Evolutionary conservation across 345 rosid species (phyloP).

Genomic region (Streptanthus diversifolius): DNA sequence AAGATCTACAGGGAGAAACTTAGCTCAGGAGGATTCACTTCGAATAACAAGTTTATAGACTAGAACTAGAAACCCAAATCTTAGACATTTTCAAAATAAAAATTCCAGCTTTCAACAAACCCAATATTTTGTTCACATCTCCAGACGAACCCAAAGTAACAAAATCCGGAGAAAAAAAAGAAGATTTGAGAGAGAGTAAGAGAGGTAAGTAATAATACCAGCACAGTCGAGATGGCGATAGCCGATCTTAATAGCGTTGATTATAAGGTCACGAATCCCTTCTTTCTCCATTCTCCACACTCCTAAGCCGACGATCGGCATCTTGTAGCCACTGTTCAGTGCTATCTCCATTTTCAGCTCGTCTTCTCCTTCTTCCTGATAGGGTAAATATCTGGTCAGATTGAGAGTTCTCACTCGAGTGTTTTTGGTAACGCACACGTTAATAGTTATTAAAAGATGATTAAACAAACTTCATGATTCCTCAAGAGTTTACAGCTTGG

Average conservation of each 20-base stretch:
- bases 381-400: constrained; percentile 17
- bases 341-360: constrained; percentile 50
- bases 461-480: too few relatives aligned
- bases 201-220: constrained; percentile 34
- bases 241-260: constrained; percentile 72
- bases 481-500: not conserved
- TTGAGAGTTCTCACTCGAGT: not conserved
- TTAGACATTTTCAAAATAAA: not conserved
- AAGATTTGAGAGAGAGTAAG: not conserved
- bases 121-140: not conserved
- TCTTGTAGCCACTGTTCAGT: constrained; percentile 68
- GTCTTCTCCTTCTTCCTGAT: not conserved
- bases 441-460: too few relatives aligned
- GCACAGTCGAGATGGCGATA: constrained; percentile 95
- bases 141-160: not conserved
- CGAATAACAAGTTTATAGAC: not conserved
- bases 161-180: not conserved
- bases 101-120: constrained; percentile 4
- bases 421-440: not conserved
- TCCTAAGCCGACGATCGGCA: constrained; percentile 78
- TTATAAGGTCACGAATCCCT: constrained; percentile 58
- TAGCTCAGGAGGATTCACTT: not conserved
- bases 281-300: constrained; percentile 85
- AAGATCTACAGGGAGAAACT: not conserved
- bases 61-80: not conserved